Base-by-base conservation (phyloP, 148 eudicot genomes). In the Rhododendron williamsianum region DNA sequence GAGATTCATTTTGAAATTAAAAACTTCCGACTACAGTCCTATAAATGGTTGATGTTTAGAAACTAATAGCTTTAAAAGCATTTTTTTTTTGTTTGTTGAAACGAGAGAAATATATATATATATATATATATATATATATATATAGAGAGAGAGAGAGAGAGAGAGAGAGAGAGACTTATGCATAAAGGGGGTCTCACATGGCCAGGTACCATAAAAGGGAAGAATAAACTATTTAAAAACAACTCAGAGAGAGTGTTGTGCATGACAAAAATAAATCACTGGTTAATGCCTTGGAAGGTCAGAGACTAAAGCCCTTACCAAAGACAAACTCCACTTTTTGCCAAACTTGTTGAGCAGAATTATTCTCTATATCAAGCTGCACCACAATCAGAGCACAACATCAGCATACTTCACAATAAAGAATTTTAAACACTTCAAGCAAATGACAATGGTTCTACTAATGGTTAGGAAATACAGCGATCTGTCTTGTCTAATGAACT, bases 281-380 rank as follows among this genome's bases (percentile, higher is more conserved):
- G 60, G 46, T 83, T 12, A 30, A 72, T 18, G 30, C 33, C 19
- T 10, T 30, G 33, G 46, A 83, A 81, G n/a, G 23, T 49, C 10
- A 33, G 76, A 87, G 82, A 86, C 48, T 71, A 45, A 33, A 58
- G 85, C 35, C 60, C 91, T 87, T 92, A 96, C 99, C 99, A 88
- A 97, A 95, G 86, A 93, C 91, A 88, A 95, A 94, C 90, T 97
- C 99, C 48, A 95, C 89, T 76, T 83, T 86, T 90, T 95, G 98
- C 99, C 99, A 97, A 46, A 89, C 23, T 71, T 82, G 83, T 84
- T 97, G 99, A 84, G 92, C 91, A 85, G 98, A 92, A 88, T 83
- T 92, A 78, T 97, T 92, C 86, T 91, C 88, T 85, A 97, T 87
- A 89, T 97, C 99, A 86, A 97, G 98, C 99, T 96, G 96, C 87